Percentiles rank a stretch among this genome's conserved stretches.
Conservation (phyloP, 345 rosid species). For the Hibiscus syriacus region DNA sequence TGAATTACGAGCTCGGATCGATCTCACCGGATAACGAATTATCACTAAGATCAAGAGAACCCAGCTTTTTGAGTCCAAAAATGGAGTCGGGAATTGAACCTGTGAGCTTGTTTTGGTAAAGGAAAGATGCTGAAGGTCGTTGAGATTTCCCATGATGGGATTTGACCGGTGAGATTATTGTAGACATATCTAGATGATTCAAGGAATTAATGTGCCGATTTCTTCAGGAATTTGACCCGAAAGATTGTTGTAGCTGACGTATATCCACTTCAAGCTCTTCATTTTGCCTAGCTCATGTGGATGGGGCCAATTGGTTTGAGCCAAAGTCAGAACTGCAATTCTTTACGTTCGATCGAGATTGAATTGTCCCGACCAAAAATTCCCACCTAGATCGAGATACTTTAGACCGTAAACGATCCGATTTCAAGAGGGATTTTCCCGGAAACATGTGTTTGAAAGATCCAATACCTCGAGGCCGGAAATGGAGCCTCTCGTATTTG, state of each 20-base stretch:
- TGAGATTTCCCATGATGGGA: conserved; percentile 63
- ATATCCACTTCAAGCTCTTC: no score
- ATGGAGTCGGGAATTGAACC: conserved; percentile 55
- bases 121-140: conserved; percentile 48
- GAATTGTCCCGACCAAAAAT: conserved; percentile 58
- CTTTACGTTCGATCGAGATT: conserved; percentile 33
- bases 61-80: conserved; percentile 41
- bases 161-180: no score
- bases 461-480: conserved; percentile 50
- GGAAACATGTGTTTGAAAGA: conserved; percentile 70
- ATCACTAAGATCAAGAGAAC: conserved; percentile 83
- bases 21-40: no score
- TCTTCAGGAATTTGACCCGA: conserved; percentile 56
- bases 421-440: conserved; percentile 48
- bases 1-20: conserved; percentile 46
- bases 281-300: conserved; percentile 43
- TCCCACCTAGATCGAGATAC: conserved; percentile 80
- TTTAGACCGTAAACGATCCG: conserved; percentile 44
- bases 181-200: conserved; percentile 72
- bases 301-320: conserved; percentile 65
- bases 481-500: conserved; percentile 25
- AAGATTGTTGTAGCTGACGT: no score
- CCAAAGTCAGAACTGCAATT: conserved; percentile 48
- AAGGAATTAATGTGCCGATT: conserved; percentile 45
- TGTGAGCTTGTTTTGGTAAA: no score